phyloP scores from a whole-genome alignment of 2,329 filamentous ascomycete species.

The Colletotrichum acutatum region DNA sequence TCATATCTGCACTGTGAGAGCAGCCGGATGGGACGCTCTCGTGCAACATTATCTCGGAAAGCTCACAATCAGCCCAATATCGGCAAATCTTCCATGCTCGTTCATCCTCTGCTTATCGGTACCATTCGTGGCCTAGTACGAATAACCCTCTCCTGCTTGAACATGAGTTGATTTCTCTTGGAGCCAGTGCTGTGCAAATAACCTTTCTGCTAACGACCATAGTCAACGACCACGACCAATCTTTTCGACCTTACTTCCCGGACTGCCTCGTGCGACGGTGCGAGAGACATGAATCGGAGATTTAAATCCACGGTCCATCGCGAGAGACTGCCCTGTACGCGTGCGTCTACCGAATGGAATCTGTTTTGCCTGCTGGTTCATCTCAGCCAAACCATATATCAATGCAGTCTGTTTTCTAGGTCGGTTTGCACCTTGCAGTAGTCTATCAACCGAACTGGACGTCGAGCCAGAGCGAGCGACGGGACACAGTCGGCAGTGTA shows the following conservation, averaged over 20 bases:
- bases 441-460: not conserved
- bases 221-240: not conserved
- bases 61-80: not conserved
- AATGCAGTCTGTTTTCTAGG: not conserved
- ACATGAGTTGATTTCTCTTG: not conserved
- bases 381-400: not conserved
- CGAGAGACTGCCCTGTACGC: not conserved
- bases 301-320: conserved; percentile 28
- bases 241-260: not conserved
- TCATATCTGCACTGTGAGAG: not conserved
- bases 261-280: too few relatives aligned
- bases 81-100: not conserved
- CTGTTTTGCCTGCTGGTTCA: not conserved
- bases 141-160: not conserved
- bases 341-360: conserved; percentile 13
- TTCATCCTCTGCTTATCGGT: not conserved
- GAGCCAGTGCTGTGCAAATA: not conserved
- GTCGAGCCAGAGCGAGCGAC: not conserved
- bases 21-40: not conserved
- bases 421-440: conserved; percentile 6
- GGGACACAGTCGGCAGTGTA: not conserved
- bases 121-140: not conserved
- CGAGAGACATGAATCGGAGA: conserved; percentile 28
- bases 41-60: not conserved
- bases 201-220: not conserved